phyloP scores from a whole-genome alignment of 78 protist species.

The Acrasis kona region DNA sequence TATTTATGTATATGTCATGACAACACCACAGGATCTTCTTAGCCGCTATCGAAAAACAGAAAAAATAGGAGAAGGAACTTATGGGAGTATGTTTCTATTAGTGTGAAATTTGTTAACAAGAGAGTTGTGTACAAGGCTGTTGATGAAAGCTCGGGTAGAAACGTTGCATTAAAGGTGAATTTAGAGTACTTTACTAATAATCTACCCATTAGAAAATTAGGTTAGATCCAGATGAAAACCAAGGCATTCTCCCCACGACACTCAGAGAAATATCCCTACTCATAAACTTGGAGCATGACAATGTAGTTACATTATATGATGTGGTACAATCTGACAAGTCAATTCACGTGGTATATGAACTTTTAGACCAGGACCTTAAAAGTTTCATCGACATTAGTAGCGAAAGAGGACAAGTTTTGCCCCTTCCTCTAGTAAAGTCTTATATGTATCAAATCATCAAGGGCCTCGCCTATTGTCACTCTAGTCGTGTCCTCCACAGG shows the following conservation, averaged over 20 bases:
- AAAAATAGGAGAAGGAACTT: constrained; percentile 97
- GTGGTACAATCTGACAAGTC: constrained; percentile 9
- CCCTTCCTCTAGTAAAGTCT: not conserved
- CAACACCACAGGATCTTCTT: too few species aligned
- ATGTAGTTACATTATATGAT: constrained; percentile 57
- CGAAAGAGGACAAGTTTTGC: not conserved
- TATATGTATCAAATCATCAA: constrained; percentile 6
- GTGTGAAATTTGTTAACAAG: too few species aligned
- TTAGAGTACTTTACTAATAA: too few species aligned
- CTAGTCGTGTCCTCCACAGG: not conserved
- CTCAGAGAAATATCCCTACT: constrained; percentile 92
- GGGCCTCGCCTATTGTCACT: constrained; percentile 6
- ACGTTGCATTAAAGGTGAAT: constrained; percentile 92
- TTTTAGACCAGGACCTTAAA: constrained; percentile 87
- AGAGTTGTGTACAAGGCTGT: constrained; percentile 93
- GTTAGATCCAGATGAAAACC: constrained; percentile 91
- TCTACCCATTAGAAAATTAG: too few species aligned
- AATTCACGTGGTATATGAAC: constrained; percentile 35
- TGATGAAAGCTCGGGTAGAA: constrained; percentile 35
- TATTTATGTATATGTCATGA: too few species aligned
- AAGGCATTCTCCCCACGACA: constrained; percentile 97
- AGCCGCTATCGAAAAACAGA: constrained; percentile 39
- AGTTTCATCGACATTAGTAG: constrained; percentile 60
- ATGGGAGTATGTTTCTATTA: too few species aligned
- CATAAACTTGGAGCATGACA: constrained; percentile 87